Conservation (phyloP, 2,329 filamentous ascomycete genomes). For the Didymella exigua region DNA sequence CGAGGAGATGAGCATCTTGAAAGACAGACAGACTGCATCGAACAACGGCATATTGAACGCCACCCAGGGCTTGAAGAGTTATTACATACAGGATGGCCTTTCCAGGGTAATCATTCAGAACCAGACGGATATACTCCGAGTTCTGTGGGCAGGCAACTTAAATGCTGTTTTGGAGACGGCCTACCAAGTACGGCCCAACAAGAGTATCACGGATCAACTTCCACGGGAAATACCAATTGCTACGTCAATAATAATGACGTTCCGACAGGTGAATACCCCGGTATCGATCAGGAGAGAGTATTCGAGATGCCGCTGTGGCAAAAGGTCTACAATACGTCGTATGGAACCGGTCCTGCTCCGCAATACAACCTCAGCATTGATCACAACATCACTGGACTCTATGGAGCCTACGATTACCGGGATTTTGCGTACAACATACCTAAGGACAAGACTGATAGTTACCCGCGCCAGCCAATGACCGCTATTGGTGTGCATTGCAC, state of each 20-base stretch:
- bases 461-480: slow-evolving; percentile 2
- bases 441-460: neutral
- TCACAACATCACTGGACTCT: neutral
- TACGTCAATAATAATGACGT: neutral
- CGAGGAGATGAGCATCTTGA: neutral
- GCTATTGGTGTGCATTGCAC: slow-evolving; percentile 15
- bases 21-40: neutral
- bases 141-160: neutral
- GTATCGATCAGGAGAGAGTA: neutral
- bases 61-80: neutral
- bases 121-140: neutral
- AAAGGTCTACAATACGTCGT: neutral
- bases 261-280: neutral
- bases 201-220: neutral
- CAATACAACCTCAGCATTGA: neutral
- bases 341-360: neutral
- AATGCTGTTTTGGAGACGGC: neutral
- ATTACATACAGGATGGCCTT: neutral
- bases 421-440: neutral
- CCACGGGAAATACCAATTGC: neutral
- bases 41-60: neutral
- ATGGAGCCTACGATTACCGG: neutral
- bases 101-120: neutral
- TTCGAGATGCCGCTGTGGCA: slow-evolving; percentile 2
- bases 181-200: neutral